Evolutionary conservation across 2,329 filamentous ascomycete species (phyloP), one percentile per base, ranked within the genome.

Genomic region (Nigrospora osmanthi): DNA sequence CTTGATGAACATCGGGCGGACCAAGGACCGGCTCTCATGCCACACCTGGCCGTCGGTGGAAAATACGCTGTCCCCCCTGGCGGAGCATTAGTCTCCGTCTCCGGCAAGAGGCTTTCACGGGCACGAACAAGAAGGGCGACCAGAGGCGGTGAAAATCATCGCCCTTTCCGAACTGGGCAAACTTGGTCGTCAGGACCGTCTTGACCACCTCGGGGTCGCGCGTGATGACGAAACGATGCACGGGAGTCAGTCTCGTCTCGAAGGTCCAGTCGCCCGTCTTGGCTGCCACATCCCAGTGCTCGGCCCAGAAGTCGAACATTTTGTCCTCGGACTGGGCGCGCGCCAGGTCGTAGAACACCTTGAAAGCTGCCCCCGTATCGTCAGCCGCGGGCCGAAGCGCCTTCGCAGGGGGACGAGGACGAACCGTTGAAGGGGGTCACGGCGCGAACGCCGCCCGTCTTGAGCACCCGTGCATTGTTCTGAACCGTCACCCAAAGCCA

Each of bases 171-270:
- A 73, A 82, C 47, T 79, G 71, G 46, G 72, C 63, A 57, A 81
- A 81, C 42, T 78, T 70, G 23, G 70, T 70, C 0, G 78, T 73
- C 12, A 83, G 63, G 7, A 80, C 57, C 0, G 76, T 68, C 54
- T 81, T 78, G 46, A 82, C 59, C 44, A 82, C 80, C 43, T 74
- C 71, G 1, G 75, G 73, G 32, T 82, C 76, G 19, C 63, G 57
- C 0, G 75, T 80, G 38, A 70, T 55, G 44, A 78, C 56, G 46
- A 71, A 63, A 37, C 66, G 58, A 32, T 17, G 32, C 23, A 57
- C 47, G 17, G 47, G 47, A 7, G 32, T 61, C 57, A 67, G 49
- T 12, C 62, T 53, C n/a, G 68, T 49, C 52, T 69, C 67, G 44
- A 66, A 53, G 19, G 58, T 61, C 44, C 67, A 57, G 11, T 62